Evolutionary conservation across 768 basidiomycete species (phyloP), one percentile per base, ranked within the genome.

Genomic region (Serpula lacrymans): DNA sequence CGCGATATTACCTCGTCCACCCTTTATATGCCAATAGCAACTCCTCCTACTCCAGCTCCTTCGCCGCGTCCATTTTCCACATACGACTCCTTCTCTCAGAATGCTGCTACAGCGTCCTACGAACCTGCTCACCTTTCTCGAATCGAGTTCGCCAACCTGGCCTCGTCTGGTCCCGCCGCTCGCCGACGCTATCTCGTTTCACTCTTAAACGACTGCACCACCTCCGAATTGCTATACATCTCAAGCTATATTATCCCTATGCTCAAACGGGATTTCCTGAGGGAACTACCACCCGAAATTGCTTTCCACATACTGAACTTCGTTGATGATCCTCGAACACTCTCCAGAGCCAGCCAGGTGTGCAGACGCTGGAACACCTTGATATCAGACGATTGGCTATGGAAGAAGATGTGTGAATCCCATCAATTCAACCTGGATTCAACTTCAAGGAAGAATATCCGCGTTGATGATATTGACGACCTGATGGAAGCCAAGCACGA

Each of bases 241-340:
- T 82, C 82, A 0, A 70, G 75, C 5, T 74, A 71, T n/a, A 75
- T 86, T 51, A 65, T 77, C 0, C 78, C 79, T 1, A 70, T 82
- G 29, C 75, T 87, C 47, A 77, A 77, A 49, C 75, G 78, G 0
- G 82, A 85, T 49, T 78, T 80, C 45, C 61, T 69, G 31, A 54
- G 64, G 8, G 77, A 80, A 27, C 62, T 84, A 13, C 82, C 82
- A 4, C 61, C 73, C 12, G 92, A 96, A 62, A 68, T 96, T 11
- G 75, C 80, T 0, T 59, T 92, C 16, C 77, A 90, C 51, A 75
- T 93, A 39, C 70, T 96, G 25, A 62, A 72, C 41, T 93, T 82
- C 58, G 69, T 95, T 30, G 80, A 90, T 41, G 84, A 90, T 32
- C 82, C 87, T 0, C 65, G 66, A 30, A 82, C 84, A 0, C 78